These are phyloP conservation scores for Agaricus bisporus DNA, from an alignment of 768 basidiomycete genomes.

Conservation along the genomic window DNA sequence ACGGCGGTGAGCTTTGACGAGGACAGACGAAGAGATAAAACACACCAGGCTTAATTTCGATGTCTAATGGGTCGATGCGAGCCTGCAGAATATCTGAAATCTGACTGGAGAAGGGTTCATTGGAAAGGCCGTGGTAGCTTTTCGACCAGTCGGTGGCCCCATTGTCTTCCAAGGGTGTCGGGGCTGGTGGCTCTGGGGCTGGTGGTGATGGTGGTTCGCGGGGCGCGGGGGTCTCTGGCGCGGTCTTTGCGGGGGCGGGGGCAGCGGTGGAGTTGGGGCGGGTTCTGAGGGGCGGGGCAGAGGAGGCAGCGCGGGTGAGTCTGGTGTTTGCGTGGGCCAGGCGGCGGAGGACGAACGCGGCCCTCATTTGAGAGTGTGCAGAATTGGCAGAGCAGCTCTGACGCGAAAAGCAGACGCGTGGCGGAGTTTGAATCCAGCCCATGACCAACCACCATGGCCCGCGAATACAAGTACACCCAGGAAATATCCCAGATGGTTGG, in stretches of 20 bases:
- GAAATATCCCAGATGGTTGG: conserved; percentile 93
- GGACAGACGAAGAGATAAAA: conserved; percentile 1
- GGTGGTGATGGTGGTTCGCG: not conserved
- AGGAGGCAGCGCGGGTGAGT: not conserved
- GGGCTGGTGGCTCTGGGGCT: not conserved
- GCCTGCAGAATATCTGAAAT: conserved; percentile 66
- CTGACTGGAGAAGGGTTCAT: conserved; percentile 72
- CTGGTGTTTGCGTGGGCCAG: not conserved
- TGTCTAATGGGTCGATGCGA: conserved; percentile 68
- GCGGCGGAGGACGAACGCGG: conserved; percentile 4
- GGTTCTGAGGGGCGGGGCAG: not conserved
- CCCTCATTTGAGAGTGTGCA: too few species aligned
- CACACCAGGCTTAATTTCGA: conserved; percentile 93
- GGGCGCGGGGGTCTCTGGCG: not conserved
- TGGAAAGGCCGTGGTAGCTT: conserved; percentile 77
- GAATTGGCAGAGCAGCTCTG: too few species aligned
- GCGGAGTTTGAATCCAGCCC: conserved; percentile 7
- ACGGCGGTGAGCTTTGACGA: not conserved
- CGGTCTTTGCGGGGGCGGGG: not conserved
- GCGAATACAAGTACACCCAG: conserved; percentile 83
- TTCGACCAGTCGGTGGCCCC: conserved; percentile 76
- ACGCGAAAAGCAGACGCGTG: not conserved
- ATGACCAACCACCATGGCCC: not conserved
- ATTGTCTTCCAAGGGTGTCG: not conserved
- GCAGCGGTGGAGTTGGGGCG: not conserved